phyloP scores from a whole-genome alignment of 108 stramenopile species.

The Cyclotella sp. region DNA sequence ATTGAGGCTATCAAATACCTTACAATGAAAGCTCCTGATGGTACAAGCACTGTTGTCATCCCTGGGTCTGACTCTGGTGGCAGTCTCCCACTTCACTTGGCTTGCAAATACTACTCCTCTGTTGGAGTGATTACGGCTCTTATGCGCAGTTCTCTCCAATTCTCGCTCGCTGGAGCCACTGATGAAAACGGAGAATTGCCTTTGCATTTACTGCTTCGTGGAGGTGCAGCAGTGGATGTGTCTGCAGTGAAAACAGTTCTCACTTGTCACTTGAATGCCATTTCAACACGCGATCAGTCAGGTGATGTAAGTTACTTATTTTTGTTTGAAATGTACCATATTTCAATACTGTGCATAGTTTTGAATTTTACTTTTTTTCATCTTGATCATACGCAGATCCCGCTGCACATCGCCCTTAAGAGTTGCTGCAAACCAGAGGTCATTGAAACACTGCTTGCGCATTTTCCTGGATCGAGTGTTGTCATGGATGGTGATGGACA shows the following conservation, averaged over 20 bases:
- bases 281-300: slow-evolving; percentile 80
- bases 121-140: slow-evolving; percentile 88
- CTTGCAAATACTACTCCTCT: slow-evolving; percentile 83
- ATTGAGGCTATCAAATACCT: slow-evolving; percentile 88
- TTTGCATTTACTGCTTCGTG: slow-evolving; percentile 83
- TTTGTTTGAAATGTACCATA: neutral
- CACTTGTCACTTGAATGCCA: slow-evolving; percentile 81
- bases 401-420: slow-evolving; percentile 84
- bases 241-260: slow-evolving; percentile 89
- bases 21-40: slow-evolving; percentile 76
- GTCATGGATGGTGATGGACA: slow-evolving; percentile 85
- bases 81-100: slow-evolving; percentile 85
- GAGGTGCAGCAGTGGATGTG: slow-evolving; percentile 85
- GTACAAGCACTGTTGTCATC: slow-evolving; percentile 80
- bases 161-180: slow-evolving; percentile 81
- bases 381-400: slow-evolving; percentile 38
- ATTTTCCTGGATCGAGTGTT: slow-evolving; percentile 80
- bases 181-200: slow-evolving; percentile 91
- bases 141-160: slow-evolving; percentile 68
- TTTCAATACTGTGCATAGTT: neutral
- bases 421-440: slow-evolving; percentile 76
- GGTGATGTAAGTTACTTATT: slow-evolving; percentile 55
- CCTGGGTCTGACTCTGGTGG: slow-evolving; percentile 80
- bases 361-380: neutral
- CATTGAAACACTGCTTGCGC: slow-evolving; percentile 72